Evolutionary conservation across 176 grass and related monocot species (phyloP), one percentile per base, ranked within the genome.

Genomic region (Eleusine indica): DNA sequence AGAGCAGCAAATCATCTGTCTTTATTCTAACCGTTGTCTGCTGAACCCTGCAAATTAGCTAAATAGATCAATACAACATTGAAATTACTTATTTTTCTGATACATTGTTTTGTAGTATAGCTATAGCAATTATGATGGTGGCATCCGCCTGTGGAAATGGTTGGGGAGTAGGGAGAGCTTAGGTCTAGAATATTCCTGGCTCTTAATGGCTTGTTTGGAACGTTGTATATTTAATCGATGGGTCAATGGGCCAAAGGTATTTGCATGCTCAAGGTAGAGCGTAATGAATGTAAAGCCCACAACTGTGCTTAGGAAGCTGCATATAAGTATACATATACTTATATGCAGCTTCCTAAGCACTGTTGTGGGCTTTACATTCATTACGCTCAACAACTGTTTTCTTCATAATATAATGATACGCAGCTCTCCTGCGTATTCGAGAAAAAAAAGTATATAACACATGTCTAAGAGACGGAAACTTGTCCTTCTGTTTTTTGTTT

Each of bases 401-500:
- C 25, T 25, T 25, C 25, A 25, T 25, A 25, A 25, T 25, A 25
- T 25, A 25, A 25, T 25, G 25, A 25, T 25, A 25, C 0, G 25
- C 25, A 25, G 25, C 25, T 25, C 25, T 25, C 25, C 25, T 25
- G 25, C 25, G 25, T 25, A 25, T 25, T 25, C 25, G 25, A 25
- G 25, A 25, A 25, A 25, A 25, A 25, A 25, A 25, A 25, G 25
- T 25, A 29, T 54, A 75, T 37, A 53, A 74, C 10, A 54, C 49
- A 56, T 14, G 19, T 39, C 52, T 22, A 40, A 57, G 32, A 39
- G 49, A 56, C 16, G 32, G 54, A 54, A 75, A 43, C n/a, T 14
- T 49, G 37, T 17, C 21, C 32, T 75, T 75, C 75, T 85, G 38
- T 62, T 69, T 80, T 84, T 54, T 81, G 10, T 85, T 89, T 29